Percentiles rank a stretch among this genome's conserved stretches.
These are phyloP conservation scores for Cryphonectria nitschkei DNA, from an alignment of 2,329 filamentous ascomycete genomes.

Conservation along the genomic window DNA sequence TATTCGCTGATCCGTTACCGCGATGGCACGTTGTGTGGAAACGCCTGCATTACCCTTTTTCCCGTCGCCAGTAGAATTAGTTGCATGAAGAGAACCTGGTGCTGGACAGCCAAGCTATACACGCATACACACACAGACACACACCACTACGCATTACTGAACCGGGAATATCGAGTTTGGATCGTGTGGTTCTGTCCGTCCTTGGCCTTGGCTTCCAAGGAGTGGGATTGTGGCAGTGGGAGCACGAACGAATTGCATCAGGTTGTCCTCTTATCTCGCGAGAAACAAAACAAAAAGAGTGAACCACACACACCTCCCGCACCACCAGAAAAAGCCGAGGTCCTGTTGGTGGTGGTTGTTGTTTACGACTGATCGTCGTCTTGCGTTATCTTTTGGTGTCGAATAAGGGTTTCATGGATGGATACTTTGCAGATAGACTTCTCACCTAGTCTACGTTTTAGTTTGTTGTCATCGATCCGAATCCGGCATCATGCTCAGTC, in stretches of 20 bases:
- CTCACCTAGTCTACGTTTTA: background rate
- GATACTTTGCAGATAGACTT: background rate
- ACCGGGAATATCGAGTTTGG: background rate
- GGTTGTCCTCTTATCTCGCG: background rate
- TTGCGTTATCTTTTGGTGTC: conserved; percentile 8
- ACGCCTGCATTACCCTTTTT: background rate
- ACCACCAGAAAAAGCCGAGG: background rate
- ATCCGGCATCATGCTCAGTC: background rate
- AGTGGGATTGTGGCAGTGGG: background rate
- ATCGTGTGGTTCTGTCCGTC: background rate
- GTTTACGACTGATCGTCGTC: conserved; percentile 12
- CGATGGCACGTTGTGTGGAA: conserved; percentile 5
- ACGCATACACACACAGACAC: background rate
- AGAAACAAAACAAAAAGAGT: background rate
- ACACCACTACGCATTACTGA: background rate
- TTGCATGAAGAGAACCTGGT: background rate
- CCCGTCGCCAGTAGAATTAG: background rate
- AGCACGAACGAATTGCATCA: background rate
- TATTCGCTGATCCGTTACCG: background rate
- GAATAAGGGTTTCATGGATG: conserved; percentile 1
- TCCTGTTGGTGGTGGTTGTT: background rate
- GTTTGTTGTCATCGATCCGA: background rate
- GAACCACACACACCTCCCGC: background rate
- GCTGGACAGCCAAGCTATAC: background rate
- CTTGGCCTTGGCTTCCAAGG: background rate